Base-by-base conservation (phyloP, 495 filamentous ascomycete species). In the Thermochaetoides thermophila region DNA sequence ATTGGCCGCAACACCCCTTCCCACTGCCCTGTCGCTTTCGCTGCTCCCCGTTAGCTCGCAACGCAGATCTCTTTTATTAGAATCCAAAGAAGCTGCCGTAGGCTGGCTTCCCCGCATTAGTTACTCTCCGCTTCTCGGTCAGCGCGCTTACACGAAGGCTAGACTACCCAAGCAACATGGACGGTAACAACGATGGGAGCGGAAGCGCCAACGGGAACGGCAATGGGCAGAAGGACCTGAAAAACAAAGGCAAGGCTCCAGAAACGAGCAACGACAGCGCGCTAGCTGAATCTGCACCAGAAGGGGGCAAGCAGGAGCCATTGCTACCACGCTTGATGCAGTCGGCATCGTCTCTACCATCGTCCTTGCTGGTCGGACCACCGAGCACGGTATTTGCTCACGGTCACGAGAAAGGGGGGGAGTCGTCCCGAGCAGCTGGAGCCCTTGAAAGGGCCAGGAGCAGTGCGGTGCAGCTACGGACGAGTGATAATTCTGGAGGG, bases 401-500 rank as follows among this genome's bases (percentile, higher is more conserved):
- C 4, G 29, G 29, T 5, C 24, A 12, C 12, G 47, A 45, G 27
- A 55, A 55, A n/a, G 52, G 6, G 11, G 21, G 44, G 9, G 40
- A 35, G 10, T 34, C 31, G 4, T 46, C 49, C 6, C 34, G 32
- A 11, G 15, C 34, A 4, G 32, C 12, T 9, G 33, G 48, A 20
- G 29, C 27, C 3, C 29, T 43, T 3, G 41, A 21, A 11, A 27
- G 38, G 17, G 39, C 22, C 5, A 40, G 39, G 16, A 49, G 53
- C 31, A 53, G 42, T 27, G 48, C 49, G n/a, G 32, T 39, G 3
- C 46, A 44, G 26, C 12, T 42, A 25, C 37, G 29, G 17, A 68
- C 84, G 49, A 87, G n/a, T n/a, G n/a, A n/a, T n/a, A n/a, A 84
- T 61, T 63, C 75, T 6, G 37, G 39, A 20, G 40, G 31, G 18